Evolutionary conservation across 441 rosid species (phyloP).

Genomic region (Erysimum cheiri): DNA sequence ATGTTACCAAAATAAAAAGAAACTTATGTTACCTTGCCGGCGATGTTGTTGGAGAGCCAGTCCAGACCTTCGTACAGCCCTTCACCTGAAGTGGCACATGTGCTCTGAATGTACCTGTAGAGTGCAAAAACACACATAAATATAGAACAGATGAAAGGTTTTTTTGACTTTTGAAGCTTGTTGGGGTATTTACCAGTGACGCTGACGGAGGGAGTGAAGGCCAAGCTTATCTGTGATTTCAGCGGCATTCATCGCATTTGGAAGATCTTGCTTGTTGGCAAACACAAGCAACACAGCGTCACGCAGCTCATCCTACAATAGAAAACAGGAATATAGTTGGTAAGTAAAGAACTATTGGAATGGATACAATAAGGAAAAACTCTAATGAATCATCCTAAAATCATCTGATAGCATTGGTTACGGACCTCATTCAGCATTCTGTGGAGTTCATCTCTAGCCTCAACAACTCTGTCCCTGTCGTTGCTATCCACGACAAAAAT

Average conservation of each 20-base stretch:
- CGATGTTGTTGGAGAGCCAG: slow-evolving; percentile 72
- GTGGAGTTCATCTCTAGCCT: slow-evolving; percentile 88
- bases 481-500: slow-evolving; percentile 90
- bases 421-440: slow-evolving; percentile 83
- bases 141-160: slow-evolving; percentile 1
- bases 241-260: slow-evolving; percentile 74
- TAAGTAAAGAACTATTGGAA: no score
- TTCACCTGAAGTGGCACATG: slow-evolving; percentile 57
- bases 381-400: no score
- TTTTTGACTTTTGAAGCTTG: not conserved
- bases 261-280: slow-evolving; percentile 81
- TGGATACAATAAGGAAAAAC: no score
- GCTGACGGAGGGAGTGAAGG: slow-evolving; percentile 65
- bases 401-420: not conserved
- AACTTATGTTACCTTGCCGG: slow-evolving; percentile 61
- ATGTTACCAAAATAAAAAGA: no score
- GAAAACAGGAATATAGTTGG: no score
- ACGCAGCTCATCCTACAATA: slow-evolving; percentile 60
- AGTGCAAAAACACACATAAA: not conserved
- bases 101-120: slow-evolving; percentile 79
- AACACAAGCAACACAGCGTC: slow-evolving; percentile 77
- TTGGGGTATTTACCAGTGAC: slow-evolving; percentile 49
- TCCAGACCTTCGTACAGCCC: slow-evolving; percentile 76
- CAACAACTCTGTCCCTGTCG: slow-evolving; percentile 83
- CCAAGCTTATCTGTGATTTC: slow-evolving; percentile 77